Base-by-base conservation (phyloP, 2,329 filamentous ascomycete species). In the Aaosphaeria arxii region DNA sequence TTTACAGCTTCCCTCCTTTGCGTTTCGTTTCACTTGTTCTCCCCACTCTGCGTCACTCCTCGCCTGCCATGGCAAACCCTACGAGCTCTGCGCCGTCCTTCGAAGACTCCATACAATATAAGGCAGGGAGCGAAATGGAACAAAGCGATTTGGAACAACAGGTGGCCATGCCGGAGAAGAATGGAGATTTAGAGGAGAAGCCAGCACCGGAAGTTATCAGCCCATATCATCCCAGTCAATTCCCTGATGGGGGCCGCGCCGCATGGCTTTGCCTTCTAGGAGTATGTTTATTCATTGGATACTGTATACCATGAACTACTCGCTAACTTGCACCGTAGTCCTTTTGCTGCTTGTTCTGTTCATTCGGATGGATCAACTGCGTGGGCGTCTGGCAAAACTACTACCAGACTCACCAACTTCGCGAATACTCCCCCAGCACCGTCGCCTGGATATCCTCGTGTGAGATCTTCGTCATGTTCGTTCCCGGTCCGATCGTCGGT, bases 401-500 rank as follows among this genome's bases (percentile, higher is more conserved):
- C 59, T 78, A 78, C 52, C 59, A 71, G 31, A 59, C 53, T 1
- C 62, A 77, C 43, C 71, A 74, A 41, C 66, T 79, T 1, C 54
- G 43, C 5, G 48, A 67, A 2, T 66, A 74, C 41, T 66, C 69
- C 1, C 51, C 72, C 0, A 71, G 67, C 5, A 71, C 64, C 5
- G 68, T 78, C 17, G 60, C 74, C 5, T 78, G 75, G 75, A 78
- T 77, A 11, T 61, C 73, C 1, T 74, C 74, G 0, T 55, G 60
- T 7, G 63, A 76, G 45, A 65, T 71, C 6, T 77, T 75, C 51
- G 64, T 77, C 55, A 75, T 86, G 73, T 78, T 80, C 39, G 38
- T 61, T 4, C 56, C 77, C 53, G 83, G 84, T 0, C 82, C 83
- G 0, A 57, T 88, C 6, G 77, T 84, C n/a, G 86, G 86, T 1